Evolutionary conservation across 139 green algal species (phyloP).

Genomic region (Mychonastes homosphaera): DNA sequence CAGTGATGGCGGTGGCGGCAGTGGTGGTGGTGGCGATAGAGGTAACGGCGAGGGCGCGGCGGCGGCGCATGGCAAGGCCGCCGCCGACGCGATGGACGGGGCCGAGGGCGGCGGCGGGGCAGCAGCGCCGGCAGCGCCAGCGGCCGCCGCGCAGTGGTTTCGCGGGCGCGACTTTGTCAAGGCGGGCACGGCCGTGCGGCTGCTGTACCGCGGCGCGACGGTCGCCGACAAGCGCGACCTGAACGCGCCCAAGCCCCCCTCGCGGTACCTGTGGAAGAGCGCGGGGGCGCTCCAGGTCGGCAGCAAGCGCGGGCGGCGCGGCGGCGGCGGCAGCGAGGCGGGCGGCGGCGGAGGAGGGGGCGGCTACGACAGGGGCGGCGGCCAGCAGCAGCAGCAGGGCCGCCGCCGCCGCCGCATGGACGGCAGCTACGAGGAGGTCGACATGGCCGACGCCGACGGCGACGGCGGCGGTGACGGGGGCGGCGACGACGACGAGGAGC

Average conservation of each 20-base stretch:
- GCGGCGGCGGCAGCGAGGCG: not conserved
- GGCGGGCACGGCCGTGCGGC: conserved; percentile 16
- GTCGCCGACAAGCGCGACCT: too few relatives aligned
- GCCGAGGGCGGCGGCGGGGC: not conserved
- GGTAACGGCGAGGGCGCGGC: too few relatives aligned
- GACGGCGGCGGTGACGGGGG: not conserved
- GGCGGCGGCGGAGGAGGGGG: not conserved
- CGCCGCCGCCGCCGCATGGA: conserved; percentile 1
- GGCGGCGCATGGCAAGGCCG: not conserved
- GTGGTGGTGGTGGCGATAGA: not conserved
- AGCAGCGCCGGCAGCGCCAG: conserved; percentile 9
- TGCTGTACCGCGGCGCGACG: conserved; percentile 40
- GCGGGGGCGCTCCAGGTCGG: conserved; percentile 25
- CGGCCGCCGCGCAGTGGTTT: conserved; percentile 52
- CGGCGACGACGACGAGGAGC: not conserved
- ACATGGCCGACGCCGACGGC: conserved; percentile 14
- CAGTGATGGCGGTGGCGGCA: not conserved
- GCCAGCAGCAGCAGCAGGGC: not conserved
- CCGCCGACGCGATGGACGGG: not conserved
- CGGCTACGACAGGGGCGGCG: not conserved
- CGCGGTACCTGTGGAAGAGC: conserved; percentile 8
- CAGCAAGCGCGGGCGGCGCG: conserved; percentile 2
- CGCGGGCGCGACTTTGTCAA: conserved; percentile 48
- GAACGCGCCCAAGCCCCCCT: too few relatives aligned
- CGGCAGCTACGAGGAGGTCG: not conserved